Evolutionary conservation across 164 flowering plant genomes (phyloP).

Genomic region (Paratinospora sagittata): DNA sequence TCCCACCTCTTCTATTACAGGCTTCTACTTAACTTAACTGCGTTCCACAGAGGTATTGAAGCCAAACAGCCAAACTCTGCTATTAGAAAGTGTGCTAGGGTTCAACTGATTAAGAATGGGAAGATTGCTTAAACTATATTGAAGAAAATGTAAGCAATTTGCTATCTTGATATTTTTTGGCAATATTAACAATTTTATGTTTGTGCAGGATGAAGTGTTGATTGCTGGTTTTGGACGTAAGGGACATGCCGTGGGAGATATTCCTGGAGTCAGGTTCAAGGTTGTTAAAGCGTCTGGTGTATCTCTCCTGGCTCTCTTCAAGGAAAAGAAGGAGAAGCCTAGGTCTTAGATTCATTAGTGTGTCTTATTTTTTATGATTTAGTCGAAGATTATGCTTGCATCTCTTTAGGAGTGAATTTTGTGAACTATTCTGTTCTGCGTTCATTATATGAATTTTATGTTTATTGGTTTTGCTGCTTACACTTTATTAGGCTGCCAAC

Average conservation of each 20-base stretch:
- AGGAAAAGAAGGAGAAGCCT: slow-evolving; percentile 87
- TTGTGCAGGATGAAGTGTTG: slow-evolving; percentile 67
- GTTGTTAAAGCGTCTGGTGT: slow-evolving; percentile 85
- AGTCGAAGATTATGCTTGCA: not conserved
- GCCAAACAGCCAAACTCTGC: slow-evolving; percentile 90
- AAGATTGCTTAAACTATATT: slow-evolving; percentile 82
- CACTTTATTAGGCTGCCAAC: no score
- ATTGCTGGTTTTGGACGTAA: slow-evolving; percentile 87
- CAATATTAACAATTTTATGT: not conserved
- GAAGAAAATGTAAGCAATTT: slow-evolving; percentile 75
- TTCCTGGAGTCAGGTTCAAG: slow-evolving; percentile 84
- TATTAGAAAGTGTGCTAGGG: slow-evolving; percentile 73
- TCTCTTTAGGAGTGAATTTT: slow-evolving; percentile 12
- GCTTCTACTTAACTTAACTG: not conserved
- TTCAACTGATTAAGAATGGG: slow-evolving; percentile 74
- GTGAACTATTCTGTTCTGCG: slow-evolving; percentile 15
- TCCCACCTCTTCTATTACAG: no score
- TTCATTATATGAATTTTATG: slow-evolving; percentile 7
- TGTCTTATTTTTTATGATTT: not conserved
- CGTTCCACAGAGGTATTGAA: slow-evolving; percentile 58
- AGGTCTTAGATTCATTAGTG: slow-evolving; percentile 49
- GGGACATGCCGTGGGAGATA: slow-evolving; percentile 88
- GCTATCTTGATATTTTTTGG: not conserved
- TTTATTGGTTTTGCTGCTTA: not conserved
- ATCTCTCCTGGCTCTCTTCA: slow-evolving; percentile 74